Conservation (phyloP, 2,329 filamentous ascomycete genomes). For the Phialophora macrospora region DNA sequence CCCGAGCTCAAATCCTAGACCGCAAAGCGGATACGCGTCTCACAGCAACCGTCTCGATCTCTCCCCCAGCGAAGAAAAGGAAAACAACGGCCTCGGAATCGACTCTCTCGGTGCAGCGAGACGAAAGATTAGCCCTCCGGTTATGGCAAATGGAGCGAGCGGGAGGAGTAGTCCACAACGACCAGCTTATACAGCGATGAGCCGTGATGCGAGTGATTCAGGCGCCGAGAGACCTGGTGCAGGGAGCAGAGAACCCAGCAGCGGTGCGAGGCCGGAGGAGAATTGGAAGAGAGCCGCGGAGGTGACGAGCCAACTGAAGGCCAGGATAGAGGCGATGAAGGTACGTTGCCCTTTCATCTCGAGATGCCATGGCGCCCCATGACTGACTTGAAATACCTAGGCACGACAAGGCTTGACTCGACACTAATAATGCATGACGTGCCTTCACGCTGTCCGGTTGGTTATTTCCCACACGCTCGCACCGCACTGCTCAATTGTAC, state of each 20-base stretch:
- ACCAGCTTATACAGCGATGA: constrained; percentile 26
- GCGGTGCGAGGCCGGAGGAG: constrained; percentile 66
- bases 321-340: constrained; percentile 99
- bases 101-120: constrained; percentile 42
- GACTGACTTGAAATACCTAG: constrained; percentile 39
- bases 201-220: constrained; percentile 14
- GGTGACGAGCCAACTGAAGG: constrained; percentile 96
- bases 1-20: constrained; percentile 40
- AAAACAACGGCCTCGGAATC: constrained; percentile 61
- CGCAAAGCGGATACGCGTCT: constrained; percentile 43
- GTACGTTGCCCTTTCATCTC: constrained; percentile 47
- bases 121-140: constrained; percentile 53
- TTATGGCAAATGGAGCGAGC: constrained; percentile 44
- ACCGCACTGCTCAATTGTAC: not conserved
- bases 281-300: constrained; percentile 98
- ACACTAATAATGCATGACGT: constrained; percentile 15
- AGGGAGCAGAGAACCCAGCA: constrained; percentile 40
- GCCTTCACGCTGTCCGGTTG: not conserved
- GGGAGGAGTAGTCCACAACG: constrained; percentile 43
- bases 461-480: not conserved
- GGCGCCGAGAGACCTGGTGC: constrained; percentile 3
- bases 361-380: not conserved
- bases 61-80: constrained; percentile 74
- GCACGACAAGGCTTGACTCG: constrained; percentile 52
- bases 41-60: constrained; percentile 38